These are phyloP conservation scores for Rhynchospora tenuis DNA, from an alignment of 176 grass and related monocot genomes.

Conservation along the genomic window DNA sequence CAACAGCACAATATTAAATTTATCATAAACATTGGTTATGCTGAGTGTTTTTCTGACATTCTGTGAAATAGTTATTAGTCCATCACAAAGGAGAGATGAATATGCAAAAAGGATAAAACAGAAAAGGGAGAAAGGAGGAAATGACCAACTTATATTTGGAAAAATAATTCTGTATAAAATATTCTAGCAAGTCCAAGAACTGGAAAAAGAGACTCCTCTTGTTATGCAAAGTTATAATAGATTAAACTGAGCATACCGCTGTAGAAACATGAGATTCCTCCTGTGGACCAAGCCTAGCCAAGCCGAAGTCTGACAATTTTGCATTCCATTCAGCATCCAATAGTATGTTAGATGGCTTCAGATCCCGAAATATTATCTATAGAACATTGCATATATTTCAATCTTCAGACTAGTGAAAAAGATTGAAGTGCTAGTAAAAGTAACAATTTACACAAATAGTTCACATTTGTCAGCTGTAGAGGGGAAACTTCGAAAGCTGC, in stretches of 20 bases:
- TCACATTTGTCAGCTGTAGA: not conserved
- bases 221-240: not conserved
- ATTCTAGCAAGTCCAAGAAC: not conserved
- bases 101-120: not conserved
- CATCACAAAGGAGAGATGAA: not conserved
- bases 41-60: not conserved
- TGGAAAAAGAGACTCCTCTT: not conserved
- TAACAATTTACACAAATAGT: not conserved
- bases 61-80: not conserved
- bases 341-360: slow-evolving; percentile 95
- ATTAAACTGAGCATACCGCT: slow-evolving; percentile 39
- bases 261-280: slow-evolving; percentile 92
- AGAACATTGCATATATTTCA: not conserved
- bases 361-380: slow-evolving; percentile 96
- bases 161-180: not conserved
- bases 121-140: not conserved
- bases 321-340: slow-evolving; percentile 90
- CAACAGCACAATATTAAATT: not conserved
- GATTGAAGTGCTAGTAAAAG: not conserved
- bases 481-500: not conserved
- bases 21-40: not conserved
- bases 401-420: not conserved
- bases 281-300: slow-evolving; percentile 72
- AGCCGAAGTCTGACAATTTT: slow-evolving; percentile 90
- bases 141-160: not conserved